Base-by-base conservation (phyloP, 495 filamentous ascomycete genomes). In the Podospora sp. region DNA sequence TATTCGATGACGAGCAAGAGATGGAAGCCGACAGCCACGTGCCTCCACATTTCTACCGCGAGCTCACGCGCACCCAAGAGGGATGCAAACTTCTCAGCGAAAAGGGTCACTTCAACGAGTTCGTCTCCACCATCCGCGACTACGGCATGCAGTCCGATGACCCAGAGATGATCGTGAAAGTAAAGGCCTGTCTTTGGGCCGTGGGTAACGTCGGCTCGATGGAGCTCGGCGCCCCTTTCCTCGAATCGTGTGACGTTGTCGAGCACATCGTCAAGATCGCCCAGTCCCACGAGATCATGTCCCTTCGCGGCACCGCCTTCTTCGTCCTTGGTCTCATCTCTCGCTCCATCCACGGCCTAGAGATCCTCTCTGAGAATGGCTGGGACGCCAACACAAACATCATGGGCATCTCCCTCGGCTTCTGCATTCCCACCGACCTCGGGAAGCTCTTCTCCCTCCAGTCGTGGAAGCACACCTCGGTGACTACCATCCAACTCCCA, bases 191-290 rank as follows among this genome's bases (percentile, higher is more conserved):
- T 73, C 84, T 99, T 21, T 99, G 95, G 95, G 95, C 95, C 0
- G 92, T 99, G 9, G 95, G 96, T 26, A 99, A 99, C 73, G 93
- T 99, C 56, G 95, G 95, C 0, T 97, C 93, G 2, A 99, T 99
- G 96, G 94, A 97, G 71, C 87, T 97, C 33, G 95, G 96, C 1
- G 95, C 93, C 0, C 91, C 92, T 0, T 99, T 99, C 77, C 83
- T 99, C 3, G 92, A 94, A 75, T 89, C 89, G 62, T 88, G 88
- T 52, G 91, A 97, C 65, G 92, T 97, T 29, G 91, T 97, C 26
- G 85, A 89, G 73, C 85, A 88, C 65, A 93, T 98, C 53, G 87
- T 97, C 62, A 81, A 85, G 70, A 97, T 99, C 75, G 96, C 95
- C 2, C 89, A 96, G 72, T 82, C 80, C 67, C 93, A 94, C 50